Evolutionary conservation across 768 basidiomycete genomes (phyloP).

Genomic region (Agaricus bisporus): DNA sequence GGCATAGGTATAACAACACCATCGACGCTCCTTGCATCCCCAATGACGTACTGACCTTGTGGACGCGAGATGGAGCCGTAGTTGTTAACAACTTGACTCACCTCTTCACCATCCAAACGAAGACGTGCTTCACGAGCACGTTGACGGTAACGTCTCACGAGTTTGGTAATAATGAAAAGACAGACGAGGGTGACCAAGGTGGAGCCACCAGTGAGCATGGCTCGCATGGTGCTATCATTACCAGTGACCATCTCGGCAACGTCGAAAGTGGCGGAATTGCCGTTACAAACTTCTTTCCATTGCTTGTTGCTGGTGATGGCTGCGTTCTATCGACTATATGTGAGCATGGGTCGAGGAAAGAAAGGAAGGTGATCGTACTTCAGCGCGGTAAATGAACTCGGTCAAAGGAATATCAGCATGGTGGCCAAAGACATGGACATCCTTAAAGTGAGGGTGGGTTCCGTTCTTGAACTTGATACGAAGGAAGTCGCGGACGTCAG

Average conservation of each 20-base stretch:
- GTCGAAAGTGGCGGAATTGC: slow-evolving; percentile 17
- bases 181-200: slow-evolving; percentile 33
- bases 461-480: slow-evolving; percentile 87
- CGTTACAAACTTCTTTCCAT: slow-evolving; percentile 43
- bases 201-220: slow-evolving; percentile 29
- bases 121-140: slow-evolving; percentile 30
- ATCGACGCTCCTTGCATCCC: slow-evolving; percentile 13
- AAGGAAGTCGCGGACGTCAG: slow-evolving; percentile 74
- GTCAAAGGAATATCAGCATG: slow-evolving; percentile 73
- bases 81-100: slow-evolving; percentile 34
- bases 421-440: slow-evolving; percentile 71
- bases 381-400: slow-evolving; percentile 78
- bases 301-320: slow-evolving; percentile 51
- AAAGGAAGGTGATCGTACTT: slow-evolving; percentile 38
- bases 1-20: slow-evolving; percentile 13
- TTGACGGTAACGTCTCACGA: slow-evolving; percentile 34
- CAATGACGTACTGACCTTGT: slow-evolving; percentile 9
- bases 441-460: slow-evolving; percentile 54
- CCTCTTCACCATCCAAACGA: slow-evolving; percentile 42
- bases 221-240: slow-evolving; percentile 19
- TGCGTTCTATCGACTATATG: slow-evolving; percentile 28
- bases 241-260: slow-evolving; percentile 21
- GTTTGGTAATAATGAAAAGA: slow-evolving; percentile 30
- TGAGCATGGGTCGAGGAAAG: background rate
- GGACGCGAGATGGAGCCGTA: slow-evolving; percentile 30